Evolutionary conservation across 1,139 yeast genomes (phyloP).

Genomic region (Yamadazyma oceani): DNA sequence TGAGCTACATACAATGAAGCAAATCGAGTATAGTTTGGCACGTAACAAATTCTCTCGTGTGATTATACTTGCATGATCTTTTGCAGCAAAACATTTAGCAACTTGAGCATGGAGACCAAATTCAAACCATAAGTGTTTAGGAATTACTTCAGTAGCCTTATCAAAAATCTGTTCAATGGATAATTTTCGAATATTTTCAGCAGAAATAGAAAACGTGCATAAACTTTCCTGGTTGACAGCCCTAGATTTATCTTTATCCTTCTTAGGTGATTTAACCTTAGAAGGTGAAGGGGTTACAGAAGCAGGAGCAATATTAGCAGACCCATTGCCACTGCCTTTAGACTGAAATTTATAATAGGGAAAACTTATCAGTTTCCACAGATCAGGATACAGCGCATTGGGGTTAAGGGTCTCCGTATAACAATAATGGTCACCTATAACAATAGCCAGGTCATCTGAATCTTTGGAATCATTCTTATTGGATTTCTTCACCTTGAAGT

Average conservation of each 20-base stretch:
- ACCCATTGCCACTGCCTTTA: slow-evolving; percentile 1
- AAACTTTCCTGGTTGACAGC: slow-evolving; percentile 37
- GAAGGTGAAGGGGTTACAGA: slow-evolving; percentile 5
- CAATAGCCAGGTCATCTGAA: slow-evolving; percentile 20
- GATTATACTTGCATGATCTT: slow-evolving; percentile 52
- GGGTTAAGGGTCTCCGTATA: slow-evolving; percentile 54
- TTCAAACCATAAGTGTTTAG: slow-evolving; percentile 62
- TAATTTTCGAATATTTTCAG: slow-evolving; percentile 50
- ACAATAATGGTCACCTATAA: slow-evolving; percentile 51
- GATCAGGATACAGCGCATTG: slow-evolving; percentile 48
- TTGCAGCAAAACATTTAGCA: slow-evolving; percentile 71
- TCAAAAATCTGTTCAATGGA: slow-evolving; percentile 65
- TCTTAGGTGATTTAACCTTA: slow-evolving; percentile 10
- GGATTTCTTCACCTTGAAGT: slow-evolving; percentile 27
- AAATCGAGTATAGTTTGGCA: slow-evolving; percentile 67
- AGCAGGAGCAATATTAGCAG: no score
- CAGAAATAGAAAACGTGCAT: slow-evolving; percentile 43
- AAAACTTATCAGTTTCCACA: slow-evolving; percentile 59
- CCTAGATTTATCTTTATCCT: slow-evolving; percentile 3
- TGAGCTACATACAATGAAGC: slow-evolving; percentile 52
- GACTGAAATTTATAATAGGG: slow-evolving; percentile 44
- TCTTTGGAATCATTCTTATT: slow-evolving; percentile 15
- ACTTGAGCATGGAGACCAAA: slow-evolving; percentile 62
- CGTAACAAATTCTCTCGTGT: slow-evolving; percentile 61
- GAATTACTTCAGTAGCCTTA: slow-evolving; percentile 57